Evolutionary conservation across 192 early-diverging fungal species (phyloP), one percentile per base, ranked within the genome.

Genomic region (Rhizoclosmatium sp.): DNA sequence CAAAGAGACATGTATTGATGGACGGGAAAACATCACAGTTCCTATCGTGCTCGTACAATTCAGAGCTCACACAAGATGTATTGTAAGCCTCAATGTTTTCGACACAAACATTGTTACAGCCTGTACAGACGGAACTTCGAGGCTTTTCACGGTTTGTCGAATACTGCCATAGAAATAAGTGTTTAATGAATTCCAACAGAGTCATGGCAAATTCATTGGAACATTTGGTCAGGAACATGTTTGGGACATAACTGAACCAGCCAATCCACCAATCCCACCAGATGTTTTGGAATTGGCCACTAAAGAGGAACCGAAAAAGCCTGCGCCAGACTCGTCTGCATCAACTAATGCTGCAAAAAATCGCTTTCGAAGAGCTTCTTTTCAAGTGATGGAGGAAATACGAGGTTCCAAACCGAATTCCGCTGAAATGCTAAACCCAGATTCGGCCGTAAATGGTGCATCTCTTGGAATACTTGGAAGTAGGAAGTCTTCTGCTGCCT

Each of bases 131-230:
- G 78, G 83, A 21, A 88, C 86, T 14, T 80, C 85, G 3, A 31
- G 88, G 23, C 47, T 89, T 54, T 89, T 85, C 47, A 88, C 84
- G n/a, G 85, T 89, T 74, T 7, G 42, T 44, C 12, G 41, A 39
- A 49, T 5, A 40, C 12, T 19, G 21, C 41, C 21, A 9, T 70
- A 62, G 46, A 44, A 12, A 14, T 31, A 16, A 7, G 12, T 44
- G n/a, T 31, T 65, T 54, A 2, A 19, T 65, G 75, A 77, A 19
- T 23, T 19, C 7, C 7, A 56, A 56, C 16, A 86, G 85, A 46
- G 77, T 42, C 21, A 73, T 23, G 88, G 89, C 3, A 73, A 84
- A 42, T 88, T 75, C 66, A 83, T 90, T 76, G 89, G 89, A 54
- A 85, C 83, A 9, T 84, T 89, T 56, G 89, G 89, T 3, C 87